Conservation (phyloP, 1,139 yeast genomes). For the Pichia inconspicua region DNA sequence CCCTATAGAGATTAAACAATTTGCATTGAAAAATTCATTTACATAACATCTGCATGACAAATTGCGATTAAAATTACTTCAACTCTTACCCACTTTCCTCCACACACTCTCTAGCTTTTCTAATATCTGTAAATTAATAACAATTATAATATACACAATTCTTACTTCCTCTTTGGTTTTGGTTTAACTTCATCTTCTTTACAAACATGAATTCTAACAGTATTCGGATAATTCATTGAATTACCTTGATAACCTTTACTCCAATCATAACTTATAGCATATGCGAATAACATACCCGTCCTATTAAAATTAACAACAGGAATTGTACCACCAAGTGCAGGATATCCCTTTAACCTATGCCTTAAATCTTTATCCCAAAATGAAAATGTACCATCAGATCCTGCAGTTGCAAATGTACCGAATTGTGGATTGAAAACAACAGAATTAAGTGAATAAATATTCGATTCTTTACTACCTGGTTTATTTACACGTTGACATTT, state of each 20-base stretch:
- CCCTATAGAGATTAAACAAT: too few relatives aligned
- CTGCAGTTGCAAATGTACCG: slow-evolving; percentile 92
- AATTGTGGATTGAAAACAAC: slow-evolving; percentile 81
- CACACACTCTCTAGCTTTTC: too few relatives aligned
- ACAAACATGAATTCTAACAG: slow-evolving; percentile 75
- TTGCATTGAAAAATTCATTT: too few relatives aligned
- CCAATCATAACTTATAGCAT: slow-evolving; percentile 95
- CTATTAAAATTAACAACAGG: slow-evolving; percentile 76
- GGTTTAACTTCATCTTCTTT: slow-evolving; percentile 84
- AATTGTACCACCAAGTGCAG: slow-evolving; percentile 63
- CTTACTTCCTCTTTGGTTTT: slow-evolving; percentile 35
- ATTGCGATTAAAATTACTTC: too few relatives aligned
- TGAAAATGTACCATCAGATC: slow-evolving; percentile 88
- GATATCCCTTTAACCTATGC: slow-evolving; percentile 79
- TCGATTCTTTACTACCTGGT: slow-evolving; percentile 42
- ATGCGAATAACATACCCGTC: slow-evolving; percentile 79
- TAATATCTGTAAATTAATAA: not conserved
- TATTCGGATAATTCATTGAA: slow-evolving; percentile 65
- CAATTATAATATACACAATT: not conserved
- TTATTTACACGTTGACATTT: slow-evolving; percentile 79
- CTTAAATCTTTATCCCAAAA: slow-evolving; percentile 96
- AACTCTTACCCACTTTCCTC: too few relatives aligned
- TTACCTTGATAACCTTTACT: slow-evolving; percentile 78
- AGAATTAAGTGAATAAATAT: slow-evolving; percentile 69
- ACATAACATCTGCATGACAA: too few relatives aligned